Conservation (phyloP, 75 land plant species). For the Pinus taeda region DNA sequence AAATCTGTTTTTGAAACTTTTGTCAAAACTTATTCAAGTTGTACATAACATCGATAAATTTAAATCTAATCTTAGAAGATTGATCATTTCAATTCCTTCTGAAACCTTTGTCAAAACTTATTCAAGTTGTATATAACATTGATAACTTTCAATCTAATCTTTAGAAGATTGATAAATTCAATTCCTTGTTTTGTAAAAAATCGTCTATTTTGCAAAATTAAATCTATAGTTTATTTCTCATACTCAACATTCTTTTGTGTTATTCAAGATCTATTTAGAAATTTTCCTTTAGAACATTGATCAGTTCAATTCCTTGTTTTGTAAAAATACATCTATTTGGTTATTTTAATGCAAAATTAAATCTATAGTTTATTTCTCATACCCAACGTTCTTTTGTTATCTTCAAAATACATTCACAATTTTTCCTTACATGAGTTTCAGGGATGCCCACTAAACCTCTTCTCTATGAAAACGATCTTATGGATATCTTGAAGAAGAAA, state of each 20-base stretch:
- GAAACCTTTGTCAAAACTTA: too few relatives aligned
- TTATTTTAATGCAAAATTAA: neutral
- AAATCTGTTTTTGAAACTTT: neutral
- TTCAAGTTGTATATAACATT: neutral
- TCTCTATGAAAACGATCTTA: conserved; percentile 31
- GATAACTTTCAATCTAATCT: neutral
- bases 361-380: neutral
- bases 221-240: neutral
- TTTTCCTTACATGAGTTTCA: neutral
- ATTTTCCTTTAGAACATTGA: neutral
- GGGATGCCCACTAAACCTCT: conserved; percentile 27
- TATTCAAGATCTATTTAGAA: too few relatives aligned
- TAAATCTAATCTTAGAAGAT: neutral
- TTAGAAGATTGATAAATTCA: neutral
- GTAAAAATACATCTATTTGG: neutral
- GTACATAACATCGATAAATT: neutral
- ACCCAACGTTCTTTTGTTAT: neutral
- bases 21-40: neutral
- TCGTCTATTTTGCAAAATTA: neutral
- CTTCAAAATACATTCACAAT: neutral
- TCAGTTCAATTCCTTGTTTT: too few relatives aligned
- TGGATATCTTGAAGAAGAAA: conserved; percentile 32
- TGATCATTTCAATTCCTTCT: neutral
- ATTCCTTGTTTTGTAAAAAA: too few relatives aligned
- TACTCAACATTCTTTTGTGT: neutral